Evolutionary conservation across 176 grass and related monocot genomes (phyloP).

Genomic region (Phyllostachys edulis): DNA sequence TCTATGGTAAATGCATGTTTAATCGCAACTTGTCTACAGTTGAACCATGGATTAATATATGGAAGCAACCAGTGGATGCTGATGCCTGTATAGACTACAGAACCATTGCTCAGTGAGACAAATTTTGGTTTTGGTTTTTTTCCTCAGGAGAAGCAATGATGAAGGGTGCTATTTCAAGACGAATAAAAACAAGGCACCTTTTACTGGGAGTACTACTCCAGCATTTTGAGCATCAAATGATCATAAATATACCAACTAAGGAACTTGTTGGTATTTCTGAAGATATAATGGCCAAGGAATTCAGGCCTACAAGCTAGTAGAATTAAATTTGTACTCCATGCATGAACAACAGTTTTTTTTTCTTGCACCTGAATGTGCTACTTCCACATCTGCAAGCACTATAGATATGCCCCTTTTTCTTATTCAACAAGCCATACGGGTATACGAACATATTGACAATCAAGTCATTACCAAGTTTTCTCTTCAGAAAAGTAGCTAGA

Average conservation of each 20-base stretch:
- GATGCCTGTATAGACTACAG: background rate
- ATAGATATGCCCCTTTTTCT: background rate
- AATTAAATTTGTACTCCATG: background rate
- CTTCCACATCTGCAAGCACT: background rate
- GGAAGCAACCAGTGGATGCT: slow-evolving; percentile 14
- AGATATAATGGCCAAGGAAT: background rate
- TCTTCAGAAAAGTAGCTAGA: background rate
- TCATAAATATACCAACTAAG: background rate
- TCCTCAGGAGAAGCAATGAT: background rate
- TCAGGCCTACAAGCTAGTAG: background rate
- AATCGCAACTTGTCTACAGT: background rate
- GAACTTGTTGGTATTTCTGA: background rate
- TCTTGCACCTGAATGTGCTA: background rate
- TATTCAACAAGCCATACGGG: background rate
- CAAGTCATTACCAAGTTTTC: background rate
- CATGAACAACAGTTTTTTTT: background rate
- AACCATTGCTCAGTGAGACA: background rate
- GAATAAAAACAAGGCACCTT: background rate
- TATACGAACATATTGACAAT: background rate
- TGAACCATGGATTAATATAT: background rate
- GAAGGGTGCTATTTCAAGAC: background rate
- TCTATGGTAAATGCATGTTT: slow-evolving; percentile 6
- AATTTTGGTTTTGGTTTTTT: background rate
- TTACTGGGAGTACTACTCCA: background rate
- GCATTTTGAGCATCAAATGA: background rate